Evolutionary conservation across 305 asterid species (phyloP), one percentile per base, ranked within the genome.

Genomic region (Ilex paraguariensis): DNA sequence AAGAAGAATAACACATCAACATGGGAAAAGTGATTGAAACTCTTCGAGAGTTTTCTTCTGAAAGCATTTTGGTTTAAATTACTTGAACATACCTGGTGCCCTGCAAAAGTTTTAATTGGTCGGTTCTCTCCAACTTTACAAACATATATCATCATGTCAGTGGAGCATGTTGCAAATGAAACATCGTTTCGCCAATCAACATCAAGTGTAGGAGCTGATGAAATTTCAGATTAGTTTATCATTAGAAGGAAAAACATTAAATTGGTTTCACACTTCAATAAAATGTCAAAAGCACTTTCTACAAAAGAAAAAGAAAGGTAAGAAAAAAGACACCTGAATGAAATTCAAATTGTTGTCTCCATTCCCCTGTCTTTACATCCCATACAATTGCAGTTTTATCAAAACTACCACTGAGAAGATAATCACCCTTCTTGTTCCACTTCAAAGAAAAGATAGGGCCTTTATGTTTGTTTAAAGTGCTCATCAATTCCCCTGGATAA

Each of bases 351-450:
- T 92, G 98, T 67, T 92, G 98, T 65, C 77, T 92, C 85, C 96
- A 90, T 70, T 92, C 94, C 16, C 91, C 96, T 7, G 88, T 73
- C 87, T 87, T 89, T 63, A 83, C 90, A 77, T 90, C 98, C 98
- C 97, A 92, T 62, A 87, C 96, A 73, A 92, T 90, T 57, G 97
- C 97, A 73, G 96, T 92, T 85, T 84, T 90, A 75, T 92, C 98
- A 59, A 90, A 94, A 72, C 97, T 90, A 67, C 98, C 98, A 70
- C 97, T 92, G 39, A 92, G 94, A 76, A 92, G 87, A 70, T 70
- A 92, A 81, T 90, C 96, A 58, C 98, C 98, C 74, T 87, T 87
- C 86, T 87, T 90, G 81, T 90, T 92, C 98, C 98, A 92, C 89
- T 90, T 92, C 79, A 92, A 79, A 64, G 97, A 89, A 85, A 87